Conservation (phyloP, 2,329 filamentous ascomycete genomes). For the Shiraia sp. region DNA sequence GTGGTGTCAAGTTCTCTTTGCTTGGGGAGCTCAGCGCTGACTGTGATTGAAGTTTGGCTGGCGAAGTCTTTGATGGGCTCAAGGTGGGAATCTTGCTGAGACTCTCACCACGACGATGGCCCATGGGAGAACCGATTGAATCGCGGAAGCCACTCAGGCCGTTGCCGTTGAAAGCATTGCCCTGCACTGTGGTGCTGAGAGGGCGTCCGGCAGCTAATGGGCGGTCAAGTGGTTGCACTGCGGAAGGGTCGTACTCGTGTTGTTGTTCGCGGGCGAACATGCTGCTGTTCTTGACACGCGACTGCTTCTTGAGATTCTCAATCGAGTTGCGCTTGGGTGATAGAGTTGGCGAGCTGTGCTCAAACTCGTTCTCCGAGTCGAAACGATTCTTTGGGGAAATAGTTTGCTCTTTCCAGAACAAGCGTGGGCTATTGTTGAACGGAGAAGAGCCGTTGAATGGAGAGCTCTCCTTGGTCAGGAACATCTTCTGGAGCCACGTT, state of each 20-base stretch:
- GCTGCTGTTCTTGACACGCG: slow-evolving; percentile 96
- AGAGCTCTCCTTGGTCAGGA: slow-evolving; percentile 73
- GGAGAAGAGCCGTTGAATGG: slow-evolving; percentile 81
- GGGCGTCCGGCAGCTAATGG: slow-evolving; percentile 70
- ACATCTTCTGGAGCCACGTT: slow-evolving; percentile 62
- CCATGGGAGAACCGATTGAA: slow-evolving; percentile 19
- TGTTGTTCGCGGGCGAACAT: slow-evolving; percentile 94
- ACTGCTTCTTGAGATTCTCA: slow-evolving; percentile 91
- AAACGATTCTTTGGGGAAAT: slow-evolving; percentile 63
- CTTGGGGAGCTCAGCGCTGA: slow-evolving; percentile 29
- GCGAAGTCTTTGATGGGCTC: slow-evolving; percentile 59
- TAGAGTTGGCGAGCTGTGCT: slow-evolving; percentile 64
- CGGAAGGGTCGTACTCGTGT: slow-evolving; percentile 86
- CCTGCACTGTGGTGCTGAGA: slow-evolving; percentile 65
- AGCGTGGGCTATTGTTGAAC: slow-evolving; percentile 71
- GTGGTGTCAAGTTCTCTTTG: slow-evolving; percentile 27
- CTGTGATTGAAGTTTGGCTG: slow-evolving; percentile 65
- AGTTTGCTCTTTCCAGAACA: slow-evolving; percentile 85
- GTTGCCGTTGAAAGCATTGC: slow-evolving; percentile 68
- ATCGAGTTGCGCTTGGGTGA: slow-evolving; percentile 85
- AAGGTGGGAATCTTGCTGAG: slow-evolving; percentile 63
- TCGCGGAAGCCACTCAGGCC: slow-evolving; percentile 54
- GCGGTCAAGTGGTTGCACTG: slow-evolving; percentile 76
- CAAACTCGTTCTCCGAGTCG: slow-evolving; percentile 67
- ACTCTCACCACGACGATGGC: slow-evolving; percentile 57